Base-by-base conservation (phyloP, 345 rosid genomes). In the Pistacia atlantica region DNA sequence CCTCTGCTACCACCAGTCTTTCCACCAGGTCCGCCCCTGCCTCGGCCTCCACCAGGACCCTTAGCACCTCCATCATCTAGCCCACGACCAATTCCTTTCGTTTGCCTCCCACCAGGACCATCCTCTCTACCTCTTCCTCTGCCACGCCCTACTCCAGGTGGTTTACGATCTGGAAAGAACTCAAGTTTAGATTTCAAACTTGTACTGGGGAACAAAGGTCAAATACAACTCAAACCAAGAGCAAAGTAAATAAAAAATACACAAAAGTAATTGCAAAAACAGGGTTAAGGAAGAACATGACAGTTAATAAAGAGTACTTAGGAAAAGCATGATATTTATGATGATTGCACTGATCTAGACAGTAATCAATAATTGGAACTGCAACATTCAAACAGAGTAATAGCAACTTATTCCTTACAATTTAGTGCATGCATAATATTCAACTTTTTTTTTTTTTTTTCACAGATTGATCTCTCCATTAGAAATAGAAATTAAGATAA, bases 111-210 rank as follows among this genome's bases (percentile, higher is more conserved):
- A 75, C 92, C 87, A 31, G 88, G 63, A 73, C 86, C 90, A 35
- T 92, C 94, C 64, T 90, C 97, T 86, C 97, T 87, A 25, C 97
- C 94, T 78, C 97, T 89, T 66, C 94, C 97, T 83, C 94, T 86
- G 76, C 97, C 97, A 49, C 93, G 94, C 25, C 94, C 91, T 0
- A 92, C 89, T 0, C 92, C 94, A 75, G 97, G 94, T 58, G 97
- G 94, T 81, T 72, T 92, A 71, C 94, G 90, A 83, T 92, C 97
- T 92, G 81, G 11, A 81, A 61, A 73, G 63, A 35, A 7, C 51
- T 52, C 55, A 77, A 73, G 65, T 28, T 80, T 46, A 72, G 20
- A 42, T 25, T 28, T 67, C 37, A 72, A 18, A 46, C 28, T 49
- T 57, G 57, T 70, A 55, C 9, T 3, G 8, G 31, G 37, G 9